Conservation (phyloP, 306 rosid genomes). For the Vigna hirtella region DNA sequence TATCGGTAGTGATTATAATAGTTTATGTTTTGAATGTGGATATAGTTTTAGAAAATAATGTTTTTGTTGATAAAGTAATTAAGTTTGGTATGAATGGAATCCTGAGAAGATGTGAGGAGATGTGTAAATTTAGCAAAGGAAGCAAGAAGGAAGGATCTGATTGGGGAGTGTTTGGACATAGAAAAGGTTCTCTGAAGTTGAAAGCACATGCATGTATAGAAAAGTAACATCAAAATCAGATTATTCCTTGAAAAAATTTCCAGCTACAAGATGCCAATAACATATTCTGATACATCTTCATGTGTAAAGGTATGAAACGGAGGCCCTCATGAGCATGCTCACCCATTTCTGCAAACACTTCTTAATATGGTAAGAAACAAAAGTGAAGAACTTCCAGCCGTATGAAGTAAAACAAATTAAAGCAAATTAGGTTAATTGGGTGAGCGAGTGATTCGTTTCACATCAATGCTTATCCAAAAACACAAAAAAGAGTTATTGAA, state of each 20-base stretch:
- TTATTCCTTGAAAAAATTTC: not conserved
- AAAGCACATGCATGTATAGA: conserved; percentile 13
- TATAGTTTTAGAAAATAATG: too few relatives aligned
- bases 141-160: conserved; percentile 6
- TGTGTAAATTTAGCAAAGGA: not conserved
- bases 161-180: not conserved
- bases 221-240: not conserved
- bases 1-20: too few relatives aligned
- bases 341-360: not conserved
- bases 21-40: too few relatives aligned
- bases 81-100: not conserved
- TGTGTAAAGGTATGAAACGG: conserved; percentile 2
- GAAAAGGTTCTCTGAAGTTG: not conserved
- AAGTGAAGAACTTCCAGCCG: not conserved
- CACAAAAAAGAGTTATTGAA: not conserved
- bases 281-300: not conserved
- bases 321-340: not conserved
- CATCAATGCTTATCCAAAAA: not conserved
- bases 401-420: not conserved
- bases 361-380: not conserved
- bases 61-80: too few relatives aligned
- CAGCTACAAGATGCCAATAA: not conserved
- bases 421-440: conserved; percentile 10
- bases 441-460: conserved; percentile 16
- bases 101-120: conserved; percentile 20